Evolutionary conservation across 805 yeast genomes (phyloP).

Genomic region (Ogataea methanolica): DNA sequence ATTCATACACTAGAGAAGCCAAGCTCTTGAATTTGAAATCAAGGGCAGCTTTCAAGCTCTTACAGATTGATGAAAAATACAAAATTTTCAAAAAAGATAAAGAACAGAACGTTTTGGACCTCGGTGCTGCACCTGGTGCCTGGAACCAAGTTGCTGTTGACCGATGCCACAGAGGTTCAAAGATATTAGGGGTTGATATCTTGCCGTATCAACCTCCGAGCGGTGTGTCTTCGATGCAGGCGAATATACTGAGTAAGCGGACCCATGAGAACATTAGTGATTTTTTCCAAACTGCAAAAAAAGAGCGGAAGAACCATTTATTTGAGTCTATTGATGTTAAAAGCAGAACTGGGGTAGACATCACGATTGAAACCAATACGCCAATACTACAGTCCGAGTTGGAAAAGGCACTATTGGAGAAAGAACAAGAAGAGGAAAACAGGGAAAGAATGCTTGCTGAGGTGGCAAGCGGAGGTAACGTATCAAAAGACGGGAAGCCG

Average conservation of each 20-base stretch:
- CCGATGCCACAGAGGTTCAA: conserved; percentile 44
- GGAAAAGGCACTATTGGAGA: conserved; percentile 9
- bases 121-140: conserved; percentile 93
- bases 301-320: conserved; percentile 21
- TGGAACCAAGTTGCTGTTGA: conserved; percentile 84
- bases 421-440: conserved; percentile 1
- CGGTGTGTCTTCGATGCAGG: conserved; percentile 81
- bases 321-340: conserved; percentile 15
- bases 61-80: conserved; percentile 67
- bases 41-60: conserved; percentile 85
- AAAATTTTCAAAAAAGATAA: conserved; percentile 39
- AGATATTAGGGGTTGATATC: conserved; percentile 77
- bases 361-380: conserved; percentile 7
- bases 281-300: conserved; percentile 36
- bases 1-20: conserved; percentile 65
- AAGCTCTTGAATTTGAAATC: conserved; percentile 60
- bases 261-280: conserved; percentile 56
- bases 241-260: conserved; percentile 66
- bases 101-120: conserved; percentile 56
- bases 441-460: not conserved
- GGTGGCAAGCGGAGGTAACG: not conserved
- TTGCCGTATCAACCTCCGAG: conserved; percentile 72
- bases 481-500: conserved; percentile 24
- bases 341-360: conserved; percentile 3
- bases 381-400: conserved; percentile 17